Percentiles rank a stretch among this genome's conserved stretches.
Evolutionary conservation across 148 eudicot genomes (phyloP).

Genomic region (Rhododendron kiyosumense): DNA sequence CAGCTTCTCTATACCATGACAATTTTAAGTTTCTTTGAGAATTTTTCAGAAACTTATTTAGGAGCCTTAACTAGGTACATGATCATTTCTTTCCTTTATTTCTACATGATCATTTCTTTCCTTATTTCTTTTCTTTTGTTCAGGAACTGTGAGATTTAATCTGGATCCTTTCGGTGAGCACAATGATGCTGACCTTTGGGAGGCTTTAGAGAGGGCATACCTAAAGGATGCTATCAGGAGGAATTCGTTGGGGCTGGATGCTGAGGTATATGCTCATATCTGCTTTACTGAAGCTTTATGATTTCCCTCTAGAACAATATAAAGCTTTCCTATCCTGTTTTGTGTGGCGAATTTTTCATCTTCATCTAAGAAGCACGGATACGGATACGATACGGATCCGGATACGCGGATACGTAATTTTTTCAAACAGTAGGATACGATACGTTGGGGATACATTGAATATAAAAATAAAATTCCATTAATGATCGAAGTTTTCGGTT

Average conservation of each 20-base stretch:
- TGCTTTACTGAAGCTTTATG: background rate
- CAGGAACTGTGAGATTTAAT: conserved; percentile 90
- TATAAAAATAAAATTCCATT: too few species aligned
- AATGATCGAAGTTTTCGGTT: too few species aligned
- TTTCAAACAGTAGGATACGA: too few species aligned
- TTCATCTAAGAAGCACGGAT: background rate
- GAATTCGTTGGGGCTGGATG: conserved; percentile 72
- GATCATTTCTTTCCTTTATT: background rate
- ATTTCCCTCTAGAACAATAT: background rate
- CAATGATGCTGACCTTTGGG: conserved; percentile 96
- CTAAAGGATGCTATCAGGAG: conserved; percentile 87
- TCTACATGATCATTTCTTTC: background rate
- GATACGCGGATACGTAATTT: too few species aligned
- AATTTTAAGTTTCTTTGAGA: background rate
- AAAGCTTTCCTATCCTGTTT: background rate
- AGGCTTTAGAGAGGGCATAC: conserved; percentile 90
- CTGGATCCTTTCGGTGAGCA: conserved; percentile 93
- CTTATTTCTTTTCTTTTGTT: background rate
- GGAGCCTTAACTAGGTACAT: background rate
- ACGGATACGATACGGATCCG: too few species aligned
- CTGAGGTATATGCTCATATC: conserved; percentile 51
- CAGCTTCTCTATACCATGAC: background rate
- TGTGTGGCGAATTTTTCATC: background rate
- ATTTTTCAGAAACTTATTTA: background rate
- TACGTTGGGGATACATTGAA: too few species aligned